Evolutionary conservation across 1,139 yeast species (phyloP).

Genomic region (Taphrina flavorubra): DNA sequence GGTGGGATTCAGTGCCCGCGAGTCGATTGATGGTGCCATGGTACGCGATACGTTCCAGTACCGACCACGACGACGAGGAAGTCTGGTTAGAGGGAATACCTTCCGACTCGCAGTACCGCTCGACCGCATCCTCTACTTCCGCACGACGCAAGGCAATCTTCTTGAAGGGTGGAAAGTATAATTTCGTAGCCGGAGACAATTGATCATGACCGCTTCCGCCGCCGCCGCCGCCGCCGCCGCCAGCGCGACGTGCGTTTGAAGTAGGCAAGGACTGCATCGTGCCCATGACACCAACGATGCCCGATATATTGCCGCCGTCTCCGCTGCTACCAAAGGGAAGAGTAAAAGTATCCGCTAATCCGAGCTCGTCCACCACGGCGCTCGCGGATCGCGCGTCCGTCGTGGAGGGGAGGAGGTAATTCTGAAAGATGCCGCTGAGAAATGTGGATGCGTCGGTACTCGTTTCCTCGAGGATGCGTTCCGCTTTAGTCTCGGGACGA

Average conservation of each 20-base stretch:
- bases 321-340: background rate
- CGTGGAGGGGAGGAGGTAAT: constrained; percentile 34
- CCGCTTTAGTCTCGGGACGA: constrained; percentile 19
- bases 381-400: background rate
- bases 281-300: constrained; percentile 12
- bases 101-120: background rate
- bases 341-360: constrained; percentile 20
- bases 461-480: constrained; percentile 28
- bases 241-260: background rate
- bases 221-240: no score
- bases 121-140: background rate
- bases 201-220: no score
- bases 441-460: constrained; percentile 23
- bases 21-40: background rate
- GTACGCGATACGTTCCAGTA: constrained; percentile 8
- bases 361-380: constrained; percentile 23
- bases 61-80: background rate
- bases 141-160: background rate
- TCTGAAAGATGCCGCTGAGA: constrained; percentile 40
- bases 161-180: constrained; percentile 15
- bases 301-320: background rate
- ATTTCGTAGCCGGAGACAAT: background rate
- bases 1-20: background rate
- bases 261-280: constrained; percentile 11
- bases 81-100: background rate